Base-by-base conservation (phyloP, 148 eudicot genomes). In the Persicaria maculosa region DNA sequence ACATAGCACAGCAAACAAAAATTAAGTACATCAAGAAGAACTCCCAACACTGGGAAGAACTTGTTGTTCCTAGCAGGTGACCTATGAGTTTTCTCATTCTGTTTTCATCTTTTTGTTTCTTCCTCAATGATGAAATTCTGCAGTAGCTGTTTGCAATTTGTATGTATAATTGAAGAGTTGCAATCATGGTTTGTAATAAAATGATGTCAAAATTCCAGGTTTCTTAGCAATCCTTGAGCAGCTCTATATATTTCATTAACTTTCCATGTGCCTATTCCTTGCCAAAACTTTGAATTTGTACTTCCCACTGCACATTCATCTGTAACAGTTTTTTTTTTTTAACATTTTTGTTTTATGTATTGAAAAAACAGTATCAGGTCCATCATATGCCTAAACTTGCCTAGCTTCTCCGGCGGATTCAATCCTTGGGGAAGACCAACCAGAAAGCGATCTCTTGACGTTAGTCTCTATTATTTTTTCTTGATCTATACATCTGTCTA, bases 391-490 rank as follows among this genome's bases (percentile, higher is more conserved):
- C 79, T 86, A 53, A 86, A 86, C 78, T 76, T 86, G 77, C 87
- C 90, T 25, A 86, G 90, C 64, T 86, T 86, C 76, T 86, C 90
- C 16, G 90, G 90, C 40, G 90, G 90, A 64, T 75, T 84, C 50
- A 83, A 82, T 83, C 90, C 90, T 58, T 86, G 90, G 90, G 90
- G 90, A 77, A 80, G 55, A 20, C 90, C 90, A 52, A 75, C 75
- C 47, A 74, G 61, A 72, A 79, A 68, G 80, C 84, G 79, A 75
- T 77, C 55, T 67, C 78, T 53, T 50, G 68, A 80, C 72, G 87
- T 84, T 73, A 82, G 87, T 79, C 59, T 50, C 7, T 22, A 71
- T 71, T 6, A 58, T 7, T 69, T 19, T 46, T 53, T 73, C 64
- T n/a, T 65, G 44, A 12, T 43, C 64, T 57, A 1, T 57, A 57